These are phyloP conservation scores for Entomortierella lignicola DNA, from an alignment of 192 early-diverging fungal genomes.

Conservation along the genomic window DNA sequence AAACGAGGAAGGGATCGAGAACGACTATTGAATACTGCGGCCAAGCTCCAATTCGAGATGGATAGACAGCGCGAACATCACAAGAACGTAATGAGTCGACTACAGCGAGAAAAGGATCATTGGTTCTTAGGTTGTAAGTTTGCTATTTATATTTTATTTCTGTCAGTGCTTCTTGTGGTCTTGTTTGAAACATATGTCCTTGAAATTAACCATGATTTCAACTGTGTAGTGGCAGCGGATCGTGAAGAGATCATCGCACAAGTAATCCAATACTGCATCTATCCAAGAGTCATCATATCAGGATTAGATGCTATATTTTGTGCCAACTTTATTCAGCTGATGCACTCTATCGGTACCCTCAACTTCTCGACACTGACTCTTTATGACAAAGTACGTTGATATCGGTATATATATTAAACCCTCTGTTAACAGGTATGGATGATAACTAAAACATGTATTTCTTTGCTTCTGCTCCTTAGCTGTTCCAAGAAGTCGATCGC, in stretches of 20 bases:
- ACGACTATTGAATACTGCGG: slow-evolving; percentile 16
- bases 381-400: slow-evolving; percentile 68
- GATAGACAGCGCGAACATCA: slow-evolving; percentile 61
- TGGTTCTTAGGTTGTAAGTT: slow-evolving; percentile 60
- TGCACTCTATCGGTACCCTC: slow-evolving; percentile 76
- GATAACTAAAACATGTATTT: neutral
- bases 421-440: too few species aligned
- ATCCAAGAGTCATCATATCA: slow-evolving; percentile 74
- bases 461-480: slow-evolving; percentile 3
- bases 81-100: slow-evolving; percentile 36
- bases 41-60: slow-evolving; percentile 49
- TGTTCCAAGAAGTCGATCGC: slow-evolving; percentile 35
- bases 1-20: slow-evolving; percentile 36
- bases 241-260: slow-evolving; percentile 55
- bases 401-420: neutral
- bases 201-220: too few species aligned
- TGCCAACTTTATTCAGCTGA: slow-evolving; percentile 75
- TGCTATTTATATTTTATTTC: neutral
- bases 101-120: slow-evolving; percentile 57
- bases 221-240: slow-evolving; percentile 35
- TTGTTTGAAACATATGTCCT: neutral
- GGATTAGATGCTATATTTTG: slow-evolving; percentile 78
- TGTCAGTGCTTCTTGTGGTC: neutral
- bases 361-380: slow-evolving; percentile 79
- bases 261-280: slow-evolving; percentile 79